Evolutionary conservation across 768 basidiomycete genomes (phyloP), one percentile per base, ranked within the genome.

Genomic region (Pleurotus giganteus): DNA sequence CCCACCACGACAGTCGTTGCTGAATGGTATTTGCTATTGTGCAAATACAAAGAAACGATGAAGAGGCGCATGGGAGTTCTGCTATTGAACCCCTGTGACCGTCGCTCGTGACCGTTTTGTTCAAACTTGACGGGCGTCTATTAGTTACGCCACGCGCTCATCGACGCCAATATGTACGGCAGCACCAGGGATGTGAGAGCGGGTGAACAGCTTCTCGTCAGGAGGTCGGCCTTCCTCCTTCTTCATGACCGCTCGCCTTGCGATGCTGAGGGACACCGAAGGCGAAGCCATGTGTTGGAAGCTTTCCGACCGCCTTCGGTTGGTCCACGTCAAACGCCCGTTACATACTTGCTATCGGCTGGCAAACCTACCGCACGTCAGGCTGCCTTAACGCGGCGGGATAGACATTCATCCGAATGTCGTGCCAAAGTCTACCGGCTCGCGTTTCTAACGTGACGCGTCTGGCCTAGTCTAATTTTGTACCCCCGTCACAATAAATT

Each of bases 281-380:
- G 46, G n/a, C 23, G 28, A 27, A 12, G 29, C 46, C 46, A 47
- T 31, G 27, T 27, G 46, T 47, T 31, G 27, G 5, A 32, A 4
- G 5, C n/a, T n/a, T 21, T 13, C n/a, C 5, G 19, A 47, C 29
- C 4, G 23, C n/a, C 21, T 31, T 31, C 15, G 46, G 46, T 47
- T 47, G 46, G 46, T 47, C 46, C 46, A 47, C 46, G 46, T 47
- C 46, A 23, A 21, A 45, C 23, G 23, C 4, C 39, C n/a, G n/a
- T n/a, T 11, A 41, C n/a, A 41, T 17, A n/a, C 17, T 21, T 21
- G 43, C 43, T 45, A 45, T 17, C 39, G 39, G n/a, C 15, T n/a
- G 19, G 39, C 17, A n/a, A 41, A 13, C 6, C 15, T 13, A 21
- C n/a, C 17, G 12, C 8, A 21, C 39, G 39, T n/a, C n/a, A 17